Conservation (phyloP, 441 rosid species). For the Eutrema salsugineum region DNA sequence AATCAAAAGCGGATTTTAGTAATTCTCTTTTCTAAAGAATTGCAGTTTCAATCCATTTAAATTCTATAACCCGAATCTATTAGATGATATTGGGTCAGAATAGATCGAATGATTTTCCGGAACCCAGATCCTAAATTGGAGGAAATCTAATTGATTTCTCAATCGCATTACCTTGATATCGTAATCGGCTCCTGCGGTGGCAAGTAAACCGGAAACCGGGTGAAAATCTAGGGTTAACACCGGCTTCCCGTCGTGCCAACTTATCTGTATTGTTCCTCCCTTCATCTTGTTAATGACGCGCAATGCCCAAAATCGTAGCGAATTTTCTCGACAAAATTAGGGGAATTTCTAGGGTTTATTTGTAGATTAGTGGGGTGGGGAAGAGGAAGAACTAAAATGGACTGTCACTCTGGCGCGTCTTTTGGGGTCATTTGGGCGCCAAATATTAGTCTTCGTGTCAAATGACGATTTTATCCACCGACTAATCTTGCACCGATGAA, state of each 20-base stretch:
- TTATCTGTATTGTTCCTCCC: constrained; percentile 88
- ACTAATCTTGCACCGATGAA: not conserved
- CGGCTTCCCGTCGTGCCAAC: constrained; percentile 88
- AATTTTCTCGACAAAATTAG: constrained; percentile 18
- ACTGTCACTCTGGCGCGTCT: constrained; percentile 27
- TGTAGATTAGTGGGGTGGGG: not conserved
- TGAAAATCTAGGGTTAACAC: constrained; percentile 88
- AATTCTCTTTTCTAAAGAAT: not conserved
- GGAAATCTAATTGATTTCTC: not conserved
- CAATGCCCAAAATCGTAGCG: constrained; percentile 6
- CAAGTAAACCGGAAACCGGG: constrained; percentile 75
- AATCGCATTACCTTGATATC: constrained; percentile 65
- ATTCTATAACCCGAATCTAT: not conserved
- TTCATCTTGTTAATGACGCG: constrained; percentile 54
- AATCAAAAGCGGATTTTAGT: not conserved
- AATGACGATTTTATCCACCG: constrained; percentile 20
- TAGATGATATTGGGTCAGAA: not conserved
- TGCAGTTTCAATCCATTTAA: not conserved
- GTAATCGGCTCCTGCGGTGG: constrained; percentile 94
- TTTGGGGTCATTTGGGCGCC: constrained; percentile 7
- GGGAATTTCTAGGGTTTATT: constrained; percentile 5
- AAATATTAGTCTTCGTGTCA: not conserved
- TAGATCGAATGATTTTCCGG: not conserved
- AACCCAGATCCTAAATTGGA: not conserved
- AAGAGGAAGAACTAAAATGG: not conserved